Evolutionary conservation across 805 yeast genomes (phyloP).

Genomic region (Clavispora carvajalis): DNA sequence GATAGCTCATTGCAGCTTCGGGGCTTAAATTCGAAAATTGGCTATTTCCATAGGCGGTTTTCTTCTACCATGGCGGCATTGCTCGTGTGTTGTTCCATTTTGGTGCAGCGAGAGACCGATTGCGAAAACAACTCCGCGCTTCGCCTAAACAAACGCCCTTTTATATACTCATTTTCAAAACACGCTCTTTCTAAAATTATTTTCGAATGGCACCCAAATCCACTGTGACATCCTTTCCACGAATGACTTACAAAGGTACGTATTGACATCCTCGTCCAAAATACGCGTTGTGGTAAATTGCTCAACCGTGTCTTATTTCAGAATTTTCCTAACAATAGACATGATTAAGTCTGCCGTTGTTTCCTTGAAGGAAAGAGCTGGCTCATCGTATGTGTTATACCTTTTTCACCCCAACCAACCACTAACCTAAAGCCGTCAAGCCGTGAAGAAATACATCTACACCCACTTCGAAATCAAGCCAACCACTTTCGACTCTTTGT

Average conservation of each 20-base stretch:
- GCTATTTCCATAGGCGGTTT: too few relatives aligned
- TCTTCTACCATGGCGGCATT: neutral
- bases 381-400: constrained; percentile 59
- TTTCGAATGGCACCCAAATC: constrained; percentile 13
- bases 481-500: constrained; percentile 66
- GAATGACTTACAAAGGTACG: constrained; percentile 15
- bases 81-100: neutral
- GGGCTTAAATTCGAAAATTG: too few relatives aligned
- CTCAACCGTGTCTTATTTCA: neutral
- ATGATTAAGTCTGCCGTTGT: constrained; percentile 65
- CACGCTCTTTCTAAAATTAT: neutral
- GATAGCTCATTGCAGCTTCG: too few relatives aligned
- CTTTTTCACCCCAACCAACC: neutral
- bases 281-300: neutral
- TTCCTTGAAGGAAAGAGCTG: constrained; percentile 73
- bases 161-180: neutral
- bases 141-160: neutral
- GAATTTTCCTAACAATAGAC: constrained; percentile 27
- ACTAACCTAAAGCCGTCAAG: constrained; percentile 62
- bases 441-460: constrained; percentile 77
- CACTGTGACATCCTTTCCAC: constrained; percentile 6
- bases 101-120: neutral
- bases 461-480: constrained; percentile 54
- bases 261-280: neutral
- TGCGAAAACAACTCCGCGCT: constrained; percentile 1